phyloP scores from a whole-genome alignment of 768 basidiomycete species.

The Rhizopogon rudus region DNA sequence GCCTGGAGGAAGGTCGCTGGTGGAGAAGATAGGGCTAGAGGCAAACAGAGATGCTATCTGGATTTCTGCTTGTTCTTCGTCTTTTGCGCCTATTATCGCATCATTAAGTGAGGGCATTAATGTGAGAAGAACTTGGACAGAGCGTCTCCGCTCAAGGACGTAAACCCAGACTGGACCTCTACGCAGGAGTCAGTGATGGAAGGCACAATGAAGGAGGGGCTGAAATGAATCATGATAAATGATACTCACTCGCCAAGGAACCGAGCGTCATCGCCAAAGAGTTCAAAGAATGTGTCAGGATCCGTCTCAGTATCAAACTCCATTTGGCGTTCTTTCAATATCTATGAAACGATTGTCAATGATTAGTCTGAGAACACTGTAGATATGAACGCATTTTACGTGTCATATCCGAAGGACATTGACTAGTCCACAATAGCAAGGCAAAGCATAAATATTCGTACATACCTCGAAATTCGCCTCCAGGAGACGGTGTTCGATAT shows the following conservation, averaged over 20 bases:
- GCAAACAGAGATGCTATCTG: conserved; percentile 77
- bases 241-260: conserved; percentile 71
- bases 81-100: conserved; percentile 69
- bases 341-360: conserved; percentile 37
- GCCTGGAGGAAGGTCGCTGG: conserved; percentile 54
- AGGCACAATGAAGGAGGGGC: not conserved
- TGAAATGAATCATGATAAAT: not conserved
- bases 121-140: conserved; percentile 74
- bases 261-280: conserved; percentile 74
- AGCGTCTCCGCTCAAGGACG: conserved; percentile 76
- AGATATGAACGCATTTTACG: not conserved
- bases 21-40: conserved; percentile 78
- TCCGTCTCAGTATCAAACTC: conserved; percentile 83
- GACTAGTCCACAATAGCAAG: not conserved
- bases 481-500: conserved; percentile 74
- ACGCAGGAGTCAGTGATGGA: conserved; percentile 5
- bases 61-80: conserved; percentile 64
- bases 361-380: not conserved
- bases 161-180: conserved; percentile 92
- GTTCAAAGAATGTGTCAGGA: conserved; percentile 70
- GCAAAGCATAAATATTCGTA: not conserved
- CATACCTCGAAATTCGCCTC: conserved; percentile 80
- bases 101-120: conserved; percentile 58
- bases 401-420: not conserved
- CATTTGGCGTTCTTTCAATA: conserved; percentile 86